Base-by-base conservation (phyloP, 331 rosid species). In the Cydonia oblonga region DNA sequence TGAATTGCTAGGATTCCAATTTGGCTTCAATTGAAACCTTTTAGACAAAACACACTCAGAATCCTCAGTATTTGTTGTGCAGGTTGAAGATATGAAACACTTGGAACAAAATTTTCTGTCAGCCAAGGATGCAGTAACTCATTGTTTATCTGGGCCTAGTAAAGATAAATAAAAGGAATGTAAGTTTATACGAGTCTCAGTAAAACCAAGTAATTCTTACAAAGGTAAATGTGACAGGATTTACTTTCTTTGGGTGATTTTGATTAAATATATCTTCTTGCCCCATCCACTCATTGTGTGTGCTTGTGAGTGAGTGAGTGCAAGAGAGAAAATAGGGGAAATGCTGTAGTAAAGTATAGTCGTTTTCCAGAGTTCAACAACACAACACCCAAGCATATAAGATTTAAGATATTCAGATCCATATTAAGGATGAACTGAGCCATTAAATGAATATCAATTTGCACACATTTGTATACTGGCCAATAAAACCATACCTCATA, bases 401-500 rank as follows among this genome's bases (percentile, higher is more conserved):
- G 40, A 33, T 8, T 8, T 8, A 7, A 7, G 40, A 33, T 8
- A 33, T 8, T 33, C 40, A 33, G 10, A 33, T 33, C 40, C 40
- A 33, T 7, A 33, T 33, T 7, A 33, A 33, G 40, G 40, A 33
- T 33, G 40, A 33, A 33, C 2, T 8, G 40, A 33, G 3, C 40
- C 40, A 33, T 2, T 33, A 33, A 33, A 33, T 33, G 40, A 7
- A 33, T 33, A 33, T 33, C 40, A 8, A 33, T 33, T 33, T 33
- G 40, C 40, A 33, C 10, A 33, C 38, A 35, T 35, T 35, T 35
- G 42, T 35, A 35, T 35, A 8, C 42, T 35, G 42, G 12, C 42
- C 42, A 35, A 35, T 35, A 85, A 25, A 66, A 64, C 65, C 84
- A 49, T 85, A 93, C 98, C 96, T 93, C 98, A 75, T 85, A 93